Evolutionary conservation across 2,329 filamentous ascomycete genomes (phyloP), one percentile per base, ranked within the genome.

Genomic region (Talaromyces sp.): DNA sequence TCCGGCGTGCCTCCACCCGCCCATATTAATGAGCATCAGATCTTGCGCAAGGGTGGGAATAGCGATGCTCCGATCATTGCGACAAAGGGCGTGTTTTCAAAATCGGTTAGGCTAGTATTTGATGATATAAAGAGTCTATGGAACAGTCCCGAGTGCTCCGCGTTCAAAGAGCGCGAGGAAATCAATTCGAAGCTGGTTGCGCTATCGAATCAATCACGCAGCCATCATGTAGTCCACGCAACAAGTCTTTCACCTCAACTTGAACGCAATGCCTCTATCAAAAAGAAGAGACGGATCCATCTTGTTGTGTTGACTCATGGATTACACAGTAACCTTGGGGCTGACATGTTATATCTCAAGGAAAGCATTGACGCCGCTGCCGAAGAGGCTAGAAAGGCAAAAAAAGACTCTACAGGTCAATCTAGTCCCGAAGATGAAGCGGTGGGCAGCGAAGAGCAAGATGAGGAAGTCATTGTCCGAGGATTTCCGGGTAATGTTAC

Each of bases 261-360:
- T 47, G 57, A 54, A 56, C 33, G n/a, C 24, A 49, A 52, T 49
- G 16, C 33, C 5, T 65, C 71, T 14, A 73, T 62, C 68, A 74
- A 65, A 68, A 74, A 77, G 50, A 83, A 79, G 68, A 90, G 88
- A 74, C 85, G 85, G 69, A 84, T 99, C 2, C 95, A 99, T 75
- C 82, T 99, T 49, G 95, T 99, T 27, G 84, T 99, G 39, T 80
- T 99, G 59, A 98, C 95, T 0, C 95, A 99, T 79, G 95, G 95
- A 0, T 78, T 99, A 68, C 95, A 99, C 77, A 97, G 94, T 78
- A 99, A 99, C 75, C 84, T 97, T 13, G 92, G 95, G 5, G 91
- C 93, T 24, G 95, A 99, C 75, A 97, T 99, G 95, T 83, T 99
- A 22, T 99, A 91, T 74, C 80, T 99, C 76, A 99, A 99, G 74